Base-by-base conservation (phyloP, 2,329 filamentous ascomycete genomes). In the Ceratocystis alfenasii region DNA sequence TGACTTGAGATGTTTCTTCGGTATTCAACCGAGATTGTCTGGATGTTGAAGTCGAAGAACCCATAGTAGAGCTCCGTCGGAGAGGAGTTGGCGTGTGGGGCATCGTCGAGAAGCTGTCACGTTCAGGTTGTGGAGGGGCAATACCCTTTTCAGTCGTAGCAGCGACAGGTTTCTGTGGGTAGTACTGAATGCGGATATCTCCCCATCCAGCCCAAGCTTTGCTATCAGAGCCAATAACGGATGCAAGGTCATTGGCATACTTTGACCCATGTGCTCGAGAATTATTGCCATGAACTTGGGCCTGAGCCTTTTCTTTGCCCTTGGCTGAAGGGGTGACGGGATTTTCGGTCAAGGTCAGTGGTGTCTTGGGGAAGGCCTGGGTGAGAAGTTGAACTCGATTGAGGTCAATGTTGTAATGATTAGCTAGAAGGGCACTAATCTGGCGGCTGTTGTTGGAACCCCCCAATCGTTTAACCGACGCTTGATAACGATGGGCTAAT, bases 401-500 rank as follows among this genome's bases (percentile, higher is more conserved):
- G 5, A 88, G 78, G 68, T 87, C 83, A 70, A 88, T 87, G 70
- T 87, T 86, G 75, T 88, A 99, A 75, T 99, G 94, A 69, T 91
- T 92, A 28, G 86, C 83, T 63, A 96, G 79, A 62, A 96, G 78
- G 36, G 86, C 85, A 72, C 89, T 88, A 57, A 92, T 81, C 70
- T 86, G 80, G 61, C 83, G 83, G 30, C 80, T 82, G 15, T 85
- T 80, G 46, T 68, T 67, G 15, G 67, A 64, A n/a, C 67, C 66
- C n/a, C 81, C 79, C 63, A 87, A 80, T 30, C 90, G 86, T 75
- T 92, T 90, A 68, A 94, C 87, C 20, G 91, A 91, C 8, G 89
- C 90, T 74, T 95, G 88, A 71, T 96, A 99, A 71, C 94, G 85
- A 76, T 96, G 90, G 12, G 94, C 93, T 68, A 99, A 80, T 73